Evolutionary conservation across 2,329 filamentous ascomycete genomes (phyloP), one percentile per base, ranked within the genome.

Genomic region (Exophiala mesophila): DNA sequence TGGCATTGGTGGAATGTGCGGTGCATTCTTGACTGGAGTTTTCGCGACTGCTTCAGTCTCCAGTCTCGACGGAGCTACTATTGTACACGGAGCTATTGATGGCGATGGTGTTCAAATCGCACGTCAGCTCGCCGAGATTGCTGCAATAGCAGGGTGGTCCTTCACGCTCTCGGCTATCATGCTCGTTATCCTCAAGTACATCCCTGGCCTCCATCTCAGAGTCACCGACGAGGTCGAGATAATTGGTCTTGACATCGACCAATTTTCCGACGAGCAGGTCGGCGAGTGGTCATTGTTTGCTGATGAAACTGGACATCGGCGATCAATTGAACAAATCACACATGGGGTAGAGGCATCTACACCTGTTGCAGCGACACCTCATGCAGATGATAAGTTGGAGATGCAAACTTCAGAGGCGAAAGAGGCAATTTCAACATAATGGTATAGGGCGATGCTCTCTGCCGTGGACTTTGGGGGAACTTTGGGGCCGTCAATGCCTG

Each of bases 221-320:
- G 73, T 77, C 37, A 67, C 63, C 45, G 73, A 76, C 45, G 73
- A 77, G 55, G 70, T 63, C 3, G 74, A 78, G 59, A 72, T 74
- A 62, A 64, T 71, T 39, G 75, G 76, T 13, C 56, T 78, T 19
- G 75, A 78, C 51, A 52, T 69, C 4, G 69, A 76, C 28, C 72
- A 77, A 55, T 77, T 78, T 59, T 65, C 71, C 30, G 73, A 77
- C 34, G 74, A 77, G 62, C 68, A 74, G 59, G 76, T 78, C 56
- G 71, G 71, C 10, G 71, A 74, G 44, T 73, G 71, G 65, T 67
- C 46, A 5, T 15, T 44, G 23, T 52, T 50, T 41, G 34, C 29
- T 3, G 46, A 49, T 18, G 49, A 52, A 4, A 12, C 12, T 6
- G 24, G 23, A n/a, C 35, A 29, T n/a, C 44, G 37, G 13, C 47